Conservation (phyloP, 495 filamentous ascomycete species). For the Talaromyces liani region DNA sequence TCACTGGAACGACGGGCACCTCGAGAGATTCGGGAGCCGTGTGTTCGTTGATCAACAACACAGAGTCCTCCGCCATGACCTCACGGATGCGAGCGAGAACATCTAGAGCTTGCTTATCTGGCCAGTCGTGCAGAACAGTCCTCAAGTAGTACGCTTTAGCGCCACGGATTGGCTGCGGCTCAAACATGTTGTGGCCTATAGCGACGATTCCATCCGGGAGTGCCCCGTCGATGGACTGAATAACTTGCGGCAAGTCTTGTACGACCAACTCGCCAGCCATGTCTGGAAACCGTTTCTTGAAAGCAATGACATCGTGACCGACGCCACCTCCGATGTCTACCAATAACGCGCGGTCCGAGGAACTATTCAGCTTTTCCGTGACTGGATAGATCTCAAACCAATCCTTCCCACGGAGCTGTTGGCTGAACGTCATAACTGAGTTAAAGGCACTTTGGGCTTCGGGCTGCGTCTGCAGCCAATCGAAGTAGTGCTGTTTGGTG, state of each 20-base stretch:
- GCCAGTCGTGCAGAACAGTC: not conserved
- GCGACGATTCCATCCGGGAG: not conserved
- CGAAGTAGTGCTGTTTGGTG: not conserved
- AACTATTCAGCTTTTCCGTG: not conserved
- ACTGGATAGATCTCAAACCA: not conserved
- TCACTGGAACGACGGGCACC: no score
- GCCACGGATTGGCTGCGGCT: not conserved
- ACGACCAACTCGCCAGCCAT: not conserved
- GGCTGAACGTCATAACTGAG: not conserved
- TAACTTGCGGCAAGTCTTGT: not conserved
- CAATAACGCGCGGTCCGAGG: not conserved
- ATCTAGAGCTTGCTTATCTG: not conserved
- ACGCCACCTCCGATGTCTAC: not conserved
- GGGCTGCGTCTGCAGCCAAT: not conserved
- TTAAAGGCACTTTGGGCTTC: not conserved
- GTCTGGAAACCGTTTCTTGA: not conserved
- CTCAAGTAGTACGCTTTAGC: not conserved
- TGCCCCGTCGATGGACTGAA: not conserved
- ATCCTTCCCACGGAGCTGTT: not conserved
- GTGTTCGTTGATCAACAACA: not conserved
- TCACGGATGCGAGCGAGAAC: not conserved
- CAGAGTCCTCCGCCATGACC: not conserved
- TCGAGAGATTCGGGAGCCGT: no score
- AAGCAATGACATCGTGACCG: not conserved
- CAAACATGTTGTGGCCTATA: not conserved